phyloP scores from a whole-genome alignment of 331 rosid species.

The Ulmus americana region DNA sequence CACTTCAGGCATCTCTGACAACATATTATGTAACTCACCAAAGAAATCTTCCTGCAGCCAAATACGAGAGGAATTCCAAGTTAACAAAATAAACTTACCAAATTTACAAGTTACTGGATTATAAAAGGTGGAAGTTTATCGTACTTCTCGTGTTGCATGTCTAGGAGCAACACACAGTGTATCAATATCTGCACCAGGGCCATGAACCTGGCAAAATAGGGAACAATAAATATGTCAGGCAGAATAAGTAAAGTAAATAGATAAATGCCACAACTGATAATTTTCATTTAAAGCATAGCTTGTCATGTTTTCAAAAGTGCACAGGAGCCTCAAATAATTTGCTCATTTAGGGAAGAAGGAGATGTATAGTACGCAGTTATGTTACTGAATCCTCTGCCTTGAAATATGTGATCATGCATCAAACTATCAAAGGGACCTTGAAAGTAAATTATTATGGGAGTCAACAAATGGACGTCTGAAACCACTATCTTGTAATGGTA shows the following conservation, averaged over 20 bases:
- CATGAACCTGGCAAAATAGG: constrained; percentile 58
- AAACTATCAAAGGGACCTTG: no score
- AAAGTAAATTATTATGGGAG: no score
- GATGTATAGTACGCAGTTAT: no score
- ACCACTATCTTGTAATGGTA: no score
- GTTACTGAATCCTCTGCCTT: no score
- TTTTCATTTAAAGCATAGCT: neutral
- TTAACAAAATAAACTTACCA: neutral
- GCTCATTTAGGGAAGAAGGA: no score
- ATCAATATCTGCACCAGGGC: constrained; percentile 97
- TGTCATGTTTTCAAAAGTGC: neutral
- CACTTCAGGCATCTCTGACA: constrained; percentile 86
- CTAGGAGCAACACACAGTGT: constrained; percentile 97
- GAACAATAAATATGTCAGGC: neutral
- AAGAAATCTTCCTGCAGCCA: constrained; percentile 80
- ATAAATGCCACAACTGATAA: neutral
- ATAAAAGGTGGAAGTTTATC: constrained; percentile 25
- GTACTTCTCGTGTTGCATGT: constrained; percentile 88
- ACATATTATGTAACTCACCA: constrained; percentile 71
- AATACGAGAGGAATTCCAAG: constrained; percentile 23
- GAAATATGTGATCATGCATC: no score
- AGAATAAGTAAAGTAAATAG: constrained; percentile 1
- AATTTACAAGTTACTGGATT: neutral
- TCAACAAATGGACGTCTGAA: no score
- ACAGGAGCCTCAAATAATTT: no score